Percentiles rank a stretch among this genome's conserved stretches.
Evolutionary conservation across 306 rosid genomes (phyloP).

Genomic region (Herpetospermum pedunculosum): DNA sequence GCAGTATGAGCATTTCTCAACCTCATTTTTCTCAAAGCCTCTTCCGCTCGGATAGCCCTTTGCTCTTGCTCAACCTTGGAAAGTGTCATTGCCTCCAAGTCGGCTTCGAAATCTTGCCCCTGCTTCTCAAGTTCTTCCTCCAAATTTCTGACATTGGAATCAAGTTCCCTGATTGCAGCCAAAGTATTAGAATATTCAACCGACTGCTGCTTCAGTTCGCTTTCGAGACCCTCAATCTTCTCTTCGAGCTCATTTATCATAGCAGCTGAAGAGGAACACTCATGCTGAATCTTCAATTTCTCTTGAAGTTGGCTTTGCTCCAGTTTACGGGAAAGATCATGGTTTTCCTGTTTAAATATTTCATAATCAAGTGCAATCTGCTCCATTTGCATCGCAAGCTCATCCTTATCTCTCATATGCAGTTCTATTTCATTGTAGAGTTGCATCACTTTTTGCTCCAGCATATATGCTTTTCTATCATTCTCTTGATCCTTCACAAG

Average conservation of each 20-base stretch:
- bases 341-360: conserved; percentile 91
- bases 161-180: conserved; percentile 50
- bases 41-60: conserved; percentile 89
- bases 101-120: conserved; percentile 53
- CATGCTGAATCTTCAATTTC: conserved; percentile 66
- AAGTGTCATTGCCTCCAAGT: conserved; percentile 45
- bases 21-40: conserved; percentile 55
- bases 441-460: conserved; percentile 61
- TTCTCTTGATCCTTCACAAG: conserved; percentile 46
- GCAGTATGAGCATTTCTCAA: conserved; percentile 57
- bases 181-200: conserved; percentile 49
- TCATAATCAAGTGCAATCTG: conserved; percentile 95
- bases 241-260: conserved; percentile 43
- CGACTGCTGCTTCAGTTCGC: conserved; percentile 58
- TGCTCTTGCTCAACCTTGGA: conserved; percentile 82
- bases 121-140: conserved; percentile 77
- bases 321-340: conserved; percentile 45
- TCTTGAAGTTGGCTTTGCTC: conserved; percentile 84
- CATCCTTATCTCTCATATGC: conserved; percentile 77
- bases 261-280: conserved; percentile 47
- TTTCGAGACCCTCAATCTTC: conserved; percentile 54
- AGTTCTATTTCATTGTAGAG: conserved; percentile 69
- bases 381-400: conserved; percentile 84
- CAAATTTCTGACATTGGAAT: conserved; percentile 44
- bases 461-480: conserved; percentile 42